These are phyloP conservation scores for Pseudocercospora pini-densiflorae DNA, from an alignment of 2,329 filamentous ascomycete species.

Conservation along the genomic window DNA sequence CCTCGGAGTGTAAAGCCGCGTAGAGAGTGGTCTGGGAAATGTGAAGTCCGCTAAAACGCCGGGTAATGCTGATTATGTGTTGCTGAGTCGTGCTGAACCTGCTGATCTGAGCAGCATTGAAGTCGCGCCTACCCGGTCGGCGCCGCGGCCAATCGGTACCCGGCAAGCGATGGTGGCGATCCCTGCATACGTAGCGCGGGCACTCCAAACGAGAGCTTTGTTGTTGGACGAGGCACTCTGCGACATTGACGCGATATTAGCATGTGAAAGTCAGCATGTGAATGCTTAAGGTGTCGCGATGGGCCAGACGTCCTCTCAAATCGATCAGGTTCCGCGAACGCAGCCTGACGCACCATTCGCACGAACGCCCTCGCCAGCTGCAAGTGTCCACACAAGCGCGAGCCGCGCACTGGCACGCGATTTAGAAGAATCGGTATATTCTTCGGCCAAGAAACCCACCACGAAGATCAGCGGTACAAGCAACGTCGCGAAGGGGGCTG, in stretches of 20 bases:
- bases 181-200: not conserved
- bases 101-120: not conserved
- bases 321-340: slow-evolving; percentile 14
- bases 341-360: slow-evolving; percentile 10
- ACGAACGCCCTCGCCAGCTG: slow-evolving; percentile 11
- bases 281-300: slow-evolving; percentile 10
- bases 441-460: slow-evolving; percentile 8
- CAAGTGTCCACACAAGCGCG: slow-evolving; percentile 10
- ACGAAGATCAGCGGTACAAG: slow-evolving; percentile 13
- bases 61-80: not conserved
- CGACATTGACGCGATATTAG: not conserved
- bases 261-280: not conserved
- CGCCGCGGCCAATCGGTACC: not conserved
- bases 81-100: slow-evolving; percentile 3
- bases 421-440: slow-evolving; percentile 13
- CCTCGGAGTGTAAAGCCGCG: not conserved
- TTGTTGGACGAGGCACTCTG: not conserved
- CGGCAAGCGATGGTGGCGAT: not conserved
- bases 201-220: not conserved
- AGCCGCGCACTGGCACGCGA: slow-evolving; percentile 19
- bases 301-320: slow-evolving; percentile 23
- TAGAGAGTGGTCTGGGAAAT: not conserved
- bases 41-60: slow-evolving; percentile 1
- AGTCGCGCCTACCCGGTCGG: not conserved
- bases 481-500: not conserved